Percentiles rank a stretch among this genome's conserved stretches.
phyloP scores from a whole-genome alignment of 1,139 yeast genomes.

The Candida sanyaensis region DNA sequence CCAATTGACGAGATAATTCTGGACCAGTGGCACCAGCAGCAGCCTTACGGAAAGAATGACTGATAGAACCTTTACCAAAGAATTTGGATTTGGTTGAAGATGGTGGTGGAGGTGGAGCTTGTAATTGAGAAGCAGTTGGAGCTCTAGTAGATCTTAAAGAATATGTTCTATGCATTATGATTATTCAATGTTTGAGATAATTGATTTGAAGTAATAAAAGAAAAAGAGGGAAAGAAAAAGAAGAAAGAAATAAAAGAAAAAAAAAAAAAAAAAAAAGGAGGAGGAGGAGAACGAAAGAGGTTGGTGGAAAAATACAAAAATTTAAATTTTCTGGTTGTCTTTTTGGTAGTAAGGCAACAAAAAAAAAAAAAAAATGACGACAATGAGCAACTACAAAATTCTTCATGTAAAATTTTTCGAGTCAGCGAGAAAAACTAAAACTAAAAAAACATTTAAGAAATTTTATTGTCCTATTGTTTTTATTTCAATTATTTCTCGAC shows the following conservation, averaged over 20 bases:
- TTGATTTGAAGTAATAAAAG: background rate
- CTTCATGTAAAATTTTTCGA: too few species aligned
- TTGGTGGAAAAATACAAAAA: background rate
- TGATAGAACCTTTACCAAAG: slow-evolving; percentile 72
- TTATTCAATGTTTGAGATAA: background rate
- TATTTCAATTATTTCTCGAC: too few species aligned
- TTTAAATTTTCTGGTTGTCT: background rate
- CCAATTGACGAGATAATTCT: slow-evolving; percentile 73
- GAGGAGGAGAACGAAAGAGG: background rate
- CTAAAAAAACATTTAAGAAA: too few species aligned
- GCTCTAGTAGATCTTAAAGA: slow-evolving; percentile 78
- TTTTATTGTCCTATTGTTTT: too few species aligned
- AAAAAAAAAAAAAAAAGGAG: background rate
- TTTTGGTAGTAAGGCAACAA: too few species aligned
- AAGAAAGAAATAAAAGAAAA: background rate
- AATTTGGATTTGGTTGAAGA: slow-evolving; percentile 68
- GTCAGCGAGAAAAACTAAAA: too few species aligned
- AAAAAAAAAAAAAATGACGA: background rate
- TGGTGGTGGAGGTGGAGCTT: slow-evolving; percentile 79
- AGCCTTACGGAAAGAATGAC: slow-evolving; percentile 65
- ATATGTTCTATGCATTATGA: slow-evolving; percentile 75
- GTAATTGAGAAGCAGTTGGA: slow-evolving; percentile 80
- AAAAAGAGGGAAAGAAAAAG: slow-evolving; percentile 1
- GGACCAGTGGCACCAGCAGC: slow-evolving; percentile 81
- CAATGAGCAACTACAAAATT: background rate